A percentile compares a stretch with the other conserved stretches of the same genome.
These are phyloP conservation scores for Cladophialophora psammophila DNA, from an alignment of 2,329 filamentous ascomycete species.

Conservation along the genomic window DNA sequence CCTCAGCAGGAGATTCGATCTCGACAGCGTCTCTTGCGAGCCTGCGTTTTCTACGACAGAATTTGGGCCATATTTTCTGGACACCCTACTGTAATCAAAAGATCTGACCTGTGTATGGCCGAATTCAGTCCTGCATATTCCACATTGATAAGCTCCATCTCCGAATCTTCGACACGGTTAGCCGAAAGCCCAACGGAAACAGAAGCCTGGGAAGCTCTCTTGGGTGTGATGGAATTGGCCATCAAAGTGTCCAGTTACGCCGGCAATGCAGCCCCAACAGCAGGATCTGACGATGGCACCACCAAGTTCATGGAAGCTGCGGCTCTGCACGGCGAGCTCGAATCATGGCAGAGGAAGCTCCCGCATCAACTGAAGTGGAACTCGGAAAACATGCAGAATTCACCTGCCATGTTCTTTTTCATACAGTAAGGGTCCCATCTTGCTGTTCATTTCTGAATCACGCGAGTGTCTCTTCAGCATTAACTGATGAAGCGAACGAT, in stretches of 20 bases:
- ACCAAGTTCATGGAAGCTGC: background rate
- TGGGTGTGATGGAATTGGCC: slow-evolving; percentile 1
- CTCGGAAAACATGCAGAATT: background rate
- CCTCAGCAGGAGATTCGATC: background rate
- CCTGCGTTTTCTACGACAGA: slow-evolving; percentile 11
- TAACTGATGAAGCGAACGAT: background rate
- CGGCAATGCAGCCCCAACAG: background rate
- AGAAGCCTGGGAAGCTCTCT: background rate
- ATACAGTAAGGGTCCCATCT: background rate
- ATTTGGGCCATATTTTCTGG: slow-evolving; percentile 4
- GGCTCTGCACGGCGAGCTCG: background rate
- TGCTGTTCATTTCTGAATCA: background rate
- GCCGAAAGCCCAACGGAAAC: background rate
- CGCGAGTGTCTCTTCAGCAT: background rate
- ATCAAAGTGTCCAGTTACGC: background rate
- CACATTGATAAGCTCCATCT: background rate
- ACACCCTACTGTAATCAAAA: background rate
- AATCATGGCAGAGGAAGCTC: background rate
- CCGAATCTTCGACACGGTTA: background rate
- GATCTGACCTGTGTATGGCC: background rate
- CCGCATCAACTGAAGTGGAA: background rate
- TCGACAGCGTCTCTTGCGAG: slow-evolving; percentile 1
- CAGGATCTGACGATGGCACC: background rate
- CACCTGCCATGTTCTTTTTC: background rate
- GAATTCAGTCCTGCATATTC: background rate